Conservation (phyloP, 2,329 filamentous ascomycete species). For the Pseudogymnoascus sp. region DNA sequence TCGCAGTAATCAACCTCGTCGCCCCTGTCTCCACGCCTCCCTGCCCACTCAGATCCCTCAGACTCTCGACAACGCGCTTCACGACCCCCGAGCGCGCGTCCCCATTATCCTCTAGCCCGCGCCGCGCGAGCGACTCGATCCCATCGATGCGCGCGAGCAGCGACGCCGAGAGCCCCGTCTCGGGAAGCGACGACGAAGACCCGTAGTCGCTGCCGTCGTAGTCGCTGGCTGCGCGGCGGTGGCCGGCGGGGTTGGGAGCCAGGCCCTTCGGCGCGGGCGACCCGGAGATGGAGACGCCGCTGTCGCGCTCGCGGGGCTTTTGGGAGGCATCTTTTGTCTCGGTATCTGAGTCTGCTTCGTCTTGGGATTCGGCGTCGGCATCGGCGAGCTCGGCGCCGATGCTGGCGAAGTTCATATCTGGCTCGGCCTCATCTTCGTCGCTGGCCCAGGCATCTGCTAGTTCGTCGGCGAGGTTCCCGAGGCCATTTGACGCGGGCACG, state of each 20-base stretch:
- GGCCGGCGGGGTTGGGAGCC: conserved; percentile 20
- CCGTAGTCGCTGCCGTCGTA: conserved; percentile 71
- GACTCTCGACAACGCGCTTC: conserved; percentile 56
- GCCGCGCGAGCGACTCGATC: conserved; percentile 59
- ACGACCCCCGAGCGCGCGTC: conserved; percentile 58
- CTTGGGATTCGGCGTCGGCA: not conserved
- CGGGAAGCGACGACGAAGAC: conserved; percentile 61
- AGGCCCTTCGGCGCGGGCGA: conserved; percentile 14
- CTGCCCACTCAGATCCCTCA: conserved; percentile 65
- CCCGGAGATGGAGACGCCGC: conserved; percentile 25
- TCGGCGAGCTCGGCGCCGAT: conserved; percentile 13
- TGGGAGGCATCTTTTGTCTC: not conserved
- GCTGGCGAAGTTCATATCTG: conserved; percentile 30
- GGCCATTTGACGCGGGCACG: conserved; percentile 41
- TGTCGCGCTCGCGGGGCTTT: conserved; percentile 20
- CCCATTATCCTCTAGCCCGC: conserved; percentile 57
- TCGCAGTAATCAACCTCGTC: conserved; percentile 69
- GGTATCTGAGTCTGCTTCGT: not conserved
- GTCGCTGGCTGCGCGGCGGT: conserved; percentile 45
- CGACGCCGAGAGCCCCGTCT: conserved; percentile 56
- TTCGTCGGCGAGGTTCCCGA: conserved; percentile 75
- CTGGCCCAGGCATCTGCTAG: conserved; percentile 64
- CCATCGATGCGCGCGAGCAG: conserved; percentile 63
- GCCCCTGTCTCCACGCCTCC: conserved; percentile 63
- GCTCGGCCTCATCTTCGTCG: conserved; percentile 51